Conservation (phyloP, 139 green algal genomes). For the Tetraselmis chui region DNA sequence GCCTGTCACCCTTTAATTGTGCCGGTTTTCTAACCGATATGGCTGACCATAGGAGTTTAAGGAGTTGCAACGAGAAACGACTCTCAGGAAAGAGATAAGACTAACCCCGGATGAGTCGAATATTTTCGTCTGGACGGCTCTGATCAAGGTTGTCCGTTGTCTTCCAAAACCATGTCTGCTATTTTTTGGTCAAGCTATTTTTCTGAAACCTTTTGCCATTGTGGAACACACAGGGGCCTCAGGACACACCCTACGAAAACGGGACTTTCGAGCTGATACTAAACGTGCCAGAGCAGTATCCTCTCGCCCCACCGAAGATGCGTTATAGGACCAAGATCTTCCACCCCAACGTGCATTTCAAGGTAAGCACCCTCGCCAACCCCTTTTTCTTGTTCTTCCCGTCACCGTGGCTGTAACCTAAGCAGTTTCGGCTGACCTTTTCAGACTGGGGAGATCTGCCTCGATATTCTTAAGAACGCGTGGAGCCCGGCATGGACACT, state of each 20-base stretch:
- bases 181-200: neutral
- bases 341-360: conserved; percentile 93
- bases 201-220: neutral
- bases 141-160: conserved; percentile 38
- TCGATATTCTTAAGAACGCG: conserved; percentile 91
- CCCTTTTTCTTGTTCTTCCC: no score
- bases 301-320: conserved; percentile 65
- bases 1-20: neutral
- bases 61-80: conserved; percentile 24
- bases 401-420: no score
- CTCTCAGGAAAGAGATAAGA: conserved; percentile 43
- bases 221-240: conserved; percentile 53
- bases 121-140: conserved; percentile 58
- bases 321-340: conserved; percentile 86
- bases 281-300: conserved; percentile 84
- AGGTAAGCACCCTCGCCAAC: conserved; percentile 35
- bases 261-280: conserved; percentile 77
- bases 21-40: neutral
- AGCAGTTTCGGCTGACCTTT: no score
- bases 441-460: conserved; percentile 92
- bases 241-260: conserved; percentile 79
- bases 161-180: neutral
- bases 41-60: conserved; percentile 18
- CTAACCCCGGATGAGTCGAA: conserved; percentile 68
- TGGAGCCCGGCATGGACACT: conserved; percentile 95